These are phyloP conservation scores for Exophiala sp. DNA, from an alignment of 2,329 filamentous ascomycete species.

Conservation along the genomic window DNA sequence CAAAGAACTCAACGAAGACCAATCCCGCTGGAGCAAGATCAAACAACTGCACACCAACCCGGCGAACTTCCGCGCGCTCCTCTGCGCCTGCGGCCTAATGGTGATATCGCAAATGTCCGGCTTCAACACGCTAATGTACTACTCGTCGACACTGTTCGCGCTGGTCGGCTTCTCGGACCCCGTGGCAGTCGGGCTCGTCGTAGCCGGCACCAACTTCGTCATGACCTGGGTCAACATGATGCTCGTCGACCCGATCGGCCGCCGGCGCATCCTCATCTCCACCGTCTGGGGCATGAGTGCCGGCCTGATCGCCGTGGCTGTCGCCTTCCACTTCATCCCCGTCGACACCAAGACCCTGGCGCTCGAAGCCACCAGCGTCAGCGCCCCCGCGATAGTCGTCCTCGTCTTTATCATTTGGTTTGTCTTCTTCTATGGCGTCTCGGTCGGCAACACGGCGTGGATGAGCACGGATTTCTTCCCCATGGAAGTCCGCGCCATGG, in stretches of 20 bases:
- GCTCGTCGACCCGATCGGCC: slow-evolving; percentile 73
- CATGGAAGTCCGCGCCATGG: slow-evolving; percentile 55
- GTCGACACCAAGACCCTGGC: slow-evolving; percentile 23
- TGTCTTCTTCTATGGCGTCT: slow-evolving; percentile 76
- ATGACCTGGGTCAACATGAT: slow-evolving; percentile 57
- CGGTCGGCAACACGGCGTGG: slow-evolving; percentile 88
- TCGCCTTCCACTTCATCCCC: slow-evolving; percentile 64
- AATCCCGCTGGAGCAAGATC: slow-evolving; percentile 29
- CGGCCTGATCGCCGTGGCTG: slow-evolving; percentile 64
- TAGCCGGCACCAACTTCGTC: slow-evolving; percentile 57
- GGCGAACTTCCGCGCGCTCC: slow-evolving; percentile 55
- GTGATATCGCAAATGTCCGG: slow-evolving; percentile 83
- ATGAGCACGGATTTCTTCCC: slow-evolving; percentile 91
- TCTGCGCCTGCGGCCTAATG: slow-evolving; percentile 80
- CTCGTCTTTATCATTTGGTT: slow-evolving; percentile 73
- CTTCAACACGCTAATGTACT: slow-evolving; percentile 91
- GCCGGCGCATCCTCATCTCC: slow-evolving; percentile 70
- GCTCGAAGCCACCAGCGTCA: slow-evolving; percentile 23
- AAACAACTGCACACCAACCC: slow-evolving; percentile 34
- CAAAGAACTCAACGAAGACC: slow-evolving; percentile 17
- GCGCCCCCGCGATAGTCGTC: slow-evolving; percentile 49
- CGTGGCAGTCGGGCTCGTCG: slow-evolving; percentile 70
- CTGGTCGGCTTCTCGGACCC: slow-evolving; percentile 72
- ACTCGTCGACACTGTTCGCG: slow-evolving; percentile 73
- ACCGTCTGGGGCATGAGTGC: slow-evolving; percentile 78